These are phyloP conservation scores for Starmerella powellii DNA, from an alignment of 805 yeast genomes.

Conservation along the genomic window DNA sequence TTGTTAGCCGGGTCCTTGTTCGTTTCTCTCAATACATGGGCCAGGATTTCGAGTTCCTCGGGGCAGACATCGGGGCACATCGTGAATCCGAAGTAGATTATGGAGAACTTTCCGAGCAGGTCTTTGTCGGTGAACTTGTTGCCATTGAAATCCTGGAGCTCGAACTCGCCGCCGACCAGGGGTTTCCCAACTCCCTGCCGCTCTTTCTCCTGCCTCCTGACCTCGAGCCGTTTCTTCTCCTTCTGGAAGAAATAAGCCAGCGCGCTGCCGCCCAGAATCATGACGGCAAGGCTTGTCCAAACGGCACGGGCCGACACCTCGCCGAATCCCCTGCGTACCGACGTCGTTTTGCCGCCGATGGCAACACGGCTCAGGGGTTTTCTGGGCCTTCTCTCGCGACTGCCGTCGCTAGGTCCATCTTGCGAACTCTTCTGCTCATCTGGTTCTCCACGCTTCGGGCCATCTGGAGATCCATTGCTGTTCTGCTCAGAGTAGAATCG, in stretches of 20 bases:
- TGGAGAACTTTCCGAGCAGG: constrained; percentile 63
- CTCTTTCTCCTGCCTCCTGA: constrained; percentile 68
- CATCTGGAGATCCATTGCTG: too few species aligned
- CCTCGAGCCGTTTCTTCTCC: constrained; percentile 64
- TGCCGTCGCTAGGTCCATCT: too few species aligned
- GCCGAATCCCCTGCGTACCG: constrained; percentile 29
- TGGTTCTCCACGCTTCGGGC: too few species aligned
- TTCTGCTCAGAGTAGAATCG: too few species aligned
- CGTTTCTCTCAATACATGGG: constrained; percentile 54
- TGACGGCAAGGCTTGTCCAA: constrained; percentile 69
- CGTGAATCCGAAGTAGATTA: constrained; percentile 91
- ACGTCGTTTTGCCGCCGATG: constrained; percentile 45
- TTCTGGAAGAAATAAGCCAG: constrained; percentile 56
- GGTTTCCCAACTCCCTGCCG: constrained; percentile 88
- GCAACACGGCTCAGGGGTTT: constrained; percentile 75
- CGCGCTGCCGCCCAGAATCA: constrained; percentile 58
- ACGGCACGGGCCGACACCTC: constrained; percentile 36
- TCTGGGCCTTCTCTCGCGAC: constrained; percentile 25
- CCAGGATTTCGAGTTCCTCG: constrained; percentile 88
- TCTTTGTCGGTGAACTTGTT: constrained; percentile 64
- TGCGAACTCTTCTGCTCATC: too few species aligned
- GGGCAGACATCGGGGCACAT: constrained; percentile 99
- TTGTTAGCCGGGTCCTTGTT: constrained; percentile 29
- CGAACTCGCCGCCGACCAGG: constrained; percentile 81
- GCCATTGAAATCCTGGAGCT: constrained; percentile 58